phyloP scores from a whole-genome alignment of 495 filamentous ascomycete genomes.

The Aspergillus affinis region DNA sequence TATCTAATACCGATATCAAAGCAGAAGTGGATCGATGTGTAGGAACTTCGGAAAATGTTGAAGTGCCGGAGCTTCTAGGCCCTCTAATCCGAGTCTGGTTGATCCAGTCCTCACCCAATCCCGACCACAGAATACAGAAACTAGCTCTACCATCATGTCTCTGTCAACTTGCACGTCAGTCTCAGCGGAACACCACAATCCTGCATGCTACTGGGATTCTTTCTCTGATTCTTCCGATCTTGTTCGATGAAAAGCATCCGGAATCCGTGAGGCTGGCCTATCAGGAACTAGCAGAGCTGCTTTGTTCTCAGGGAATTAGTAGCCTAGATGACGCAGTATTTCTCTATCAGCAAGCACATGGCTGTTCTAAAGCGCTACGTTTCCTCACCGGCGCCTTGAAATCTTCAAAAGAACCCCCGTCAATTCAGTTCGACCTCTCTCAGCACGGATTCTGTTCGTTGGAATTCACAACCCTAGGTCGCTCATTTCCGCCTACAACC shows the following conservation, averaged over 20 bases:
- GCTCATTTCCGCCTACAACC: conserved; percentile 74
- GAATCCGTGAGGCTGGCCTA: conserved; percentile 57
- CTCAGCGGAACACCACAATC: conserved; percentile 71
- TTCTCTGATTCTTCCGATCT: conserved; percentile 64
- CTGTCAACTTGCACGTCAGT: conserved; percentile 50
- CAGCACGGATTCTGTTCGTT: conserved; percentile 83
- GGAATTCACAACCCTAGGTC: conserved; percentile 79
- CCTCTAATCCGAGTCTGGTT: conserved; percentile 45
- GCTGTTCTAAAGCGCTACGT: conserved; percentile 59
- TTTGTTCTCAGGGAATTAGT: conserved; percentile 61
- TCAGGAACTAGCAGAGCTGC: conserved; percentile 42
- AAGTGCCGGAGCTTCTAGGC: conserved; percentile 41
- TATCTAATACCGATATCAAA: conserved; percentile 25
- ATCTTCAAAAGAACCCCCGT: conserved; percentile 70
- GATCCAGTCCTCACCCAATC: conserved; percentile 26
- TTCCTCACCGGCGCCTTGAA: conserved; percentile 75
- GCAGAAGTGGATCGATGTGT: conserved; percentile 35
- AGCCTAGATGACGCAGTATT: conserved; percentile 75
- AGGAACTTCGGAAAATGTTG: conserved; percentile 42
- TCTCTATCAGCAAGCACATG: conserved; percentile 65
- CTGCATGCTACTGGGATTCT: conserved; percentile 78
- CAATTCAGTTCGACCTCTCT: conserved; percentile 92
- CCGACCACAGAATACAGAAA: conserved; percentile 28
- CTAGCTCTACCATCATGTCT: conserved; percentile 43
- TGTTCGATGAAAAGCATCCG: conserved; percentile 54